Percentiles rank a stretch among this genome's conserved stretches.
phyloP scores from a whole-genome alignment of 1,284 basidiomycete genomes.

The Heterobasidion occidentale region DNA sequence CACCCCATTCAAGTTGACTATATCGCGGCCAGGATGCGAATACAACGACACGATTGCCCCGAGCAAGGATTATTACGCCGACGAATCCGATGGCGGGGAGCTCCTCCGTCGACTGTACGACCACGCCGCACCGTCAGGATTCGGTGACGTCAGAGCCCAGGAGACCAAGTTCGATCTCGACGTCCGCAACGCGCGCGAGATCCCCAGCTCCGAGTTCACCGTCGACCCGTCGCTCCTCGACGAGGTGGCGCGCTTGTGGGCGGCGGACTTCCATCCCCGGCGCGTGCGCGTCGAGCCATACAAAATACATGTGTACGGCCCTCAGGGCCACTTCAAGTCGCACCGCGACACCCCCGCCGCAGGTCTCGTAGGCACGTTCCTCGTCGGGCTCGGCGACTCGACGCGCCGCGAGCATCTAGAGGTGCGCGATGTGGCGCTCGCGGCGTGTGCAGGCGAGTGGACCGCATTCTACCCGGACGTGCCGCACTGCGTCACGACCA shows the following conservation, averaged over 20 bases:
- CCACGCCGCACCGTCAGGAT: conserved; percentile 15
- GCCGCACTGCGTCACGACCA: conserved; percentile 18
- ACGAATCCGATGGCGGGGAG: background rate
- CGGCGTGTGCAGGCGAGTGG: conserved; percentile 16
- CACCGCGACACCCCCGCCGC: conserved; percentile 23
- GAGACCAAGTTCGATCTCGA: conserved; percentile 13
- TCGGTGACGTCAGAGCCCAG: conserved; percentile 14
- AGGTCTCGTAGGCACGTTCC: conserved; percentile 21
- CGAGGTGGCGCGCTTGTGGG: conserved; percentile 14
- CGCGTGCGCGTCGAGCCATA: conserved; percentile 21
- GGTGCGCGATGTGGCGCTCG: conserved; percentile 7
- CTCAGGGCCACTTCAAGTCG: conserved; percentile 18
- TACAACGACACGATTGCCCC: background rate
- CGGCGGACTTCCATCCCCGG: conserved; percentile 13
- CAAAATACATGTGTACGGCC: conserved; percentile 25
- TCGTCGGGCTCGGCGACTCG: conserved; percentile 20
- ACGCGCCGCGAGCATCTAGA: conserved; percentile 4
- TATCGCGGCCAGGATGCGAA: background rate
- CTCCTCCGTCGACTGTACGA: conserved; percentile 8
- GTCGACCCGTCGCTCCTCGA: conserved; percentile 16
- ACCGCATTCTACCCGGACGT: conserved; percentile 31
- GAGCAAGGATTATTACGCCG: background rate
- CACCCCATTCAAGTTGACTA: background rate
- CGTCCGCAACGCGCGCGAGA: conserved; percentile 21
- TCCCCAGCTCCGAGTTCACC: conserved; percentile 17